A percentile compares a stretch with the other conserved stretches of the same genome.
Evolutionary conservation across 768 basidiomycete genomes (phyloP).

Genomic region (Russula earlei): DNA sequence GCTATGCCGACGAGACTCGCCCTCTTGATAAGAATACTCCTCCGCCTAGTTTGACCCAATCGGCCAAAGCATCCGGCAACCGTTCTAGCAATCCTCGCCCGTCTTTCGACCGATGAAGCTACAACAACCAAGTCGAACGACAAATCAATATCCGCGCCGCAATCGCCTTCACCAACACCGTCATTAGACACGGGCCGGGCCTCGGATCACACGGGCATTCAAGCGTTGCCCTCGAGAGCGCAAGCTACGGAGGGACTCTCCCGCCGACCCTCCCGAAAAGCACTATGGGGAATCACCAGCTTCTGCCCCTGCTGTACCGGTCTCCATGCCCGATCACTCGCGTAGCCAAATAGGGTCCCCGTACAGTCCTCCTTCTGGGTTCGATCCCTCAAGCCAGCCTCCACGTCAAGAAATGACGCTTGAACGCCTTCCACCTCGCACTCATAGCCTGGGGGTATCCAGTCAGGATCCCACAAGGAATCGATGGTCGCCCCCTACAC

Average conservation of each 20-base stretch:
- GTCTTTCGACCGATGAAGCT: constrained; percentile 26
- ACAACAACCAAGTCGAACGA: neutral
- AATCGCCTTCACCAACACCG: neutral
- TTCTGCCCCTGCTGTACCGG: neutral
- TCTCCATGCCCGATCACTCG: neutral
- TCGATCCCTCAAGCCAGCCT: constrained; percentile 24
- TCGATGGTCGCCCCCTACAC: neutral
- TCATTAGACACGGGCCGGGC: neutral
- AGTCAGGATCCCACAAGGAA: neutral
- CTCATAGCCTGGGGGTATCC: constrained; percentile 10
- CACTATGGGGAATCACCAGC: neutral
- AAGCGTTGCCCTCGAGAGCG: neutral
- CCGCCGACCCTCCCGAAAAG: constrained; percentile 2
- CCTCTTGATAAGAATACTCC: constrained; percentile 29
- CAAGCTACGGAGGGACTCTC: neutral
- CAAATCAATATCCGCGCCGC: constrained; percentile 4
- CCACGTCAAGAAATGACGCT: constrained; percentile 13
- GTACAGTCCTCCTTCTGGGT: constrained; percentile 1
- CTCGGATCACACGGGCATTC: neutral
- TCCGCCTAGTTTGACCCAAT: constrained; percentile 22
- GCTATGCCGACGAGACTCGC: constrained; percentile 37
- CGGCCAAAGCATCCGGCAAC: constrained; percentile 26
- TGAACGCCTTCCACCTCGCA: constrained; percentile 19
- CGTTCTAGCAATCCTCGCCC: constrained; percentile 42
- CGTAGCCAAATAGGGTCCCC: constrained; percentile 7